Conservation (phyloP, 2,329 filamentous ascomycete genomes). For the Botrytis squamosa region DNA sequence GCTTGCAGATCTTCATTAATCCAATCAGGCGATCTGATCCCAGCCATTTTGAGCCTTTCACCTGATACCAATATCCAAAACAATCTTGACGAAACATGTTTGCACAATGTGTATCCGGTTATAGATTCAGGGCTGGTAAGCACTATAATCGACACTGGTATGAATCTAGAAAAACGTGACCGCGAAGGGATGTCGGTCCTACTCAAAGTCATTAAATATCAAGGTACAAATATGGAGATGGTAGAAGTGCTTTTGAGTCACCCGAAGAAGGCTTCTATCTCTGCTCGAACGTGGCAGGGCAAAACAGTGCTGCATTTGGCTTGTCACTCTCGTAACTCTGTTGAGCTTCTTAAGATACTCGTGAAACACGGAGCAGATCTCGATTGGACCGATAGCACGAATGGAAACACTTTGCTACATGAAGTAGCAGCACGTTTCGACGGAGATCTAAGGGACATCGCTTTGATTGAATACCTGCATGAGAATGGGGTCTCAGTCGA, state of each 20-base stretch:
- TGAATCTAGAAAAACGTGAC: background rate
- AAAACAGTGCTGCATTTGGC: slow-evolving; percentile 21
- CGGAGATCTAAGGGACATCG: background rate
- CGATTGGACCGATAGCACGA: slow-evolving; percentile 5
- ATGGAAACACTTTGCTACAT: slow-evolving; percentile 23
- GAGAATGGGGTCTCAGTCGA: background rate
- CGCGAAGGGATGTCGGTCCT: background rate
- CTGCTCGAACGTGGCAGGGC: slow-evolving; percentile 5
- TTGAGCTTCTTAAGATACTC: slow-evolving; percentile 14
- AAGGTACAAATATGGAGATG: background rate
- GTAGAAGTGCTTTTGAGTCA: slow-evolving; percentile 1
- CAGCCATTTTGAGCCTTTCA: background rate
- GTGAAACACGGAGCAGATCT: slow-evolving; percentile 22
- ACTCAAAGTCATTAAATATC: background rate
- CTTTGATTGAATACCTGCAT: background rate
- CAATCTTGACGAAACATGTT: background rate
- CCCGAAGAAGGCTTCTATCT: background rate
- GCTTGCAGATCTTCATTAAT: background rate
- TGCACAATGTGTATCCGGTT: background rate
- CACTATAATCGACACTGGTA: background rate
- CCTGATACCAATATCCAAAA: slow-evolving; percentile 11
- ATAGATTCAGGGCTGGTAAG: background rate
- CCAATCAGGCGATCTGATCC: rapidly evolving
- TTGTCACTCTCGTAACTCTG: background rate
- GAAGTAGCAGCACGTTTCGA: background rate